Evolutionary conservation across 2,329 filamentous ascomycete species (phyloP).

Genomic region (Waltergamsia citrina): DNA sequence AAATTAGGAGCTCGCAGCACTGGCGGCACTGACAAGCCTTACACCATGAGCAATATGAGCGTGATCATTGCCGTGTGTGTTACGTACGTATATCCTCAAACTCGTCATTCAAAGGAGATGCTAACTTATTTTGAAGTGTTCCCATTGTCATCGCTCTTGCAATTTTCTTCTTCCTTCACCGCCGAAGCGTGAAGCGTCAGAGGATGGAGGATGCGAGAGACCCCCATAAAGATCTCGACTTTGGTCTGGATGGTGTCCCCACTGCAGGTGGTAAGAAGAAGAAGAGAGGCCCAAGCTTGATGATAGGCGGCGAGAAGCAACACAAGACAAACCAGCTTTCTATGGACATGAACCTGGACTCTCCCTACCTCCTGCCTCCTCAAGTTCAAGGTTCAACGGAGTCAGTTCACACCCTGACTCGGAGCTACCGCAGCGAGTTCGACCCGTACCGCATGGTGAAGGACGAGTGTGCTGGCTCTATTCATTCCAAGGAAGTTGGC

Average conservation of each 20-base stretch:
- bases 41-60: constrained; percentile 43
- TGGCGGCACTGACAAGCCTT: constrained; percentile 44
- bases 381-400: constrained; percentile 70
- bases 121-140: constrained; percentile 54
- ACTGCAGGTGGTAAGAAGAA: constrained; percentile 17
- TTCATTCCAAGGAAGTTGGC: constrained; percentile 37
- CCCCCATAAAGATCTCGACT: constrained; percentile 86
- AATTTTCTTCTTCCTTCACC: constrained; percentile 69
- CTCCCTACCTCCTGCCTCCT: constrained; percentile 89
- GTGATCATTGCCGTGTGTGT: constrained; percentile 61
- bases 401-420: constrained; percentile 77
- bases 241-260: constrained; percentile 60
- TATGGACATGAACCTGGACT: constrained; percentile 67
- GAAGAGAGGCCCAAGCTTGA: constrained; percentile 15
- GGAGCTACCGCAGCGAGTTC: constrained; percentile 62
- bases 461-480: constrained; percentile 42
- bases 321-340: constrained; percentile 47
- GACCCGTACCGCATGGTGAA: constrained; percentile 71
- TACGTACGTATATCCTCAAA: constrained; percentile 44
- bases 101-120: neutral
- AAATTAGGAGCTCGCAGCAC: too few relatives aligned
- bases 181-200: constrained; percentile 64
- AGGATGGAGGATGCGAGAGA: constrained; percentile 73
- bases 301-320: constrained; percentile 44
- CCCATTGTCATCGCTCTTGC: constrained; percentile 59